Evolutionary conservation across 345 rosid genomes (phyloP).

Genomic region (Pelargonium nanum): DNA sequence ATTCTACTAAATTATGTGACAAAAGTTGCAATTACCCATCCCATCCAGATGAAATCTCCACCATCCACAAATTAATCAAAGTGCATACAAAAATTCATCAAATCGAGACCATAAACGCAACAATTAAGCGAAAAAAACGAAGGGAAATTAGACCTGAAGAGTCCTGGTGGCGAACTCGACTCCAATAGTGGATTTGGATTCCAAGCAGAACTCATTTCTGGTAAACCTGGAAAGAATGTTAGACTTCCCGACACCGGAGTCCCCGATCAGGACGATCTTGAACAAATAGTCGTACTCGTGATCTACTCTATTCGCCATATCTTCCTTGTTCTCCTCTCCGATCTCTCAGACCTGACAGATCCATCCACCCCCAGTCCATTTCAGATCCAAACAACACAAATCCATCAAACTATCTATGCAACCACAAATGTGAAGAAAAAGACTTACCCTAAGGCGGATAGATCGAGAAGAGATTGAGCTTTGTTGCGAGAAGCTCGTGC

Average conservation of each 20-base stretch:
- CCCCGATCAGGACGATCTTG: slow-evolving; percentile 63
- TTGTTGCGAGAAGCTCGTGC: too few species aligned
- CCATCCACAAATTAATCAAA: not conserved
- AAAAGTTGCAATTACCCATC: too few species aligned
- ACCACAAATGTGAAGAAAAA: too few species aligned
- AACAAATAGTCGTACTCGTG: slow-evolving; percentile 63
- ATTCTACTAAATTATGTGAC: not conserved
- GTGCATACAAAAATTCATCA: too few species aligned
- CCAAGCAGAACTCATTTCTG: slow-evolving; percentile 61
- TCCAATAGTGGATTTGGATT: slow-evolving; percentile 64
- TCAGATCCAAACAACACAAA: too few species aligned
- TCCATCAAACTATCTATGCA: too few species aligned
- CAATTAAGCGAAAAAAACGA: not conserved
- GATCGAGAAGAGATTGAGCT: too few species aligned
- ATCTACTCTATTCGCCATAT: slow-evolving; percentile 49
- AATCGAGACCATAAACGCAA: too few species aligned
- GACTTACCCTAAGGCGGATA: too few species aligned
- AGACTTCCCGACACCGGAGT: slow-evolving; percentile 70
- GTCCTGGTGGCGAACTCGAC: slow-evolving; percentile 70
- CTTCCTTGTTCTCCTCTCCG: slow-evolving; percentile 10
- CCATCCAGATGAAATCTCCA: not conserved
- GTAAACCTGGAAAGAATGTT: slow-evolving; percentile 63
- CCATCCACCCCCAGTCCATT: not conserved
- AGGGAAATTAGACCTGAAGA: slow-evolving; percentile 30
- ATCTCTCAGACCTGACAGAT: slow-evolving; percentile 17